Evolutionary conservation across 2,329 filamentous ascomycete species (phyloP), one percentile per base, ranked within the genome.

Genomic region (Cladosporium colombiae): DNA sequence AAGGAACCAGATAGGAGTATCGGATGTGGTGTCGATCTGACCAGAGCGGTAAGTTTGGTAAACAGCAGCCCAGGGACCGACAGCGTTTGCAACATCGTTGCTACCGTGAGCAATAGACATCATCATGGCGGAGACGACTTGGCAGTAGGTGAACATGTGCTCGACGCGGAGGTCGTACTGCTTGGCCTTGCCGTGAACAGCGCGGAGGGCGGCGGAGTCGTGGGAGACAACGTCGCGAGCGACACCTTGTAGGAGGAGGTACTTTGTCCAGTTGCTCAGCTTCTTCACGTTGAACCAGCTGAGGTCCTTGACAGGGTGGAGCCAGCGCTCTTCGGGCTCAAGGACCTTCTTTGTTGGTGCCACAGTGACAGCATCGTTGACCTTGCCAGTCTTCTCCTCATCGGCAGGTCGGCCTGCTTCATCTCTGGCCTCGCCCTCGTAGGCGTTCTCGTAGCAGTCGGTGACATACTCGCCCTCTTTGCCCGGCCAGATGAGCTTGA

Each of bases 61-160:
- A 70, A 88, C 84, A 52, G 86, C 83, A 1, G 87, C 83, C 70
- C 85, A 86, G 1, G 87, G 87, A 0, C 86, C 86, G 61, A 88
- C 82, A 23, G 86, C 86, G 72, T 85, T 89, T 71, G 84, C 80
- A 31, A 73, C 84, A 68, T 89, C 87, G 75, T 89, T 89, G 68
- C 86, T 85, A n/a, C 87, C 87, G 76, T 89, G 89, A 1, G 88
- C 87, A 70, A 91, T 90, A 1, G 87, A 89, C 44, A 88, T 88
- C 66, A 88, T 90, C 78, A 87, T 89, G 65, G 89, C 89, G n/a
- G 88, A 89, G 66, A 89, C 76, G 67, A 90, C 74, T 76, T 89
- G 87, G 70, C 89, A 81, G 72, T 88, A 90, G 6, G 86, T 88
- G 78, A 88, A 90, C 14, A 84, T 81, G 77, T 85, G 85, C 76